phyloP scores from a whole-genome alignment of 2,329 filamentous ascomycete genomes.

The Didymella sp. region DNA sequence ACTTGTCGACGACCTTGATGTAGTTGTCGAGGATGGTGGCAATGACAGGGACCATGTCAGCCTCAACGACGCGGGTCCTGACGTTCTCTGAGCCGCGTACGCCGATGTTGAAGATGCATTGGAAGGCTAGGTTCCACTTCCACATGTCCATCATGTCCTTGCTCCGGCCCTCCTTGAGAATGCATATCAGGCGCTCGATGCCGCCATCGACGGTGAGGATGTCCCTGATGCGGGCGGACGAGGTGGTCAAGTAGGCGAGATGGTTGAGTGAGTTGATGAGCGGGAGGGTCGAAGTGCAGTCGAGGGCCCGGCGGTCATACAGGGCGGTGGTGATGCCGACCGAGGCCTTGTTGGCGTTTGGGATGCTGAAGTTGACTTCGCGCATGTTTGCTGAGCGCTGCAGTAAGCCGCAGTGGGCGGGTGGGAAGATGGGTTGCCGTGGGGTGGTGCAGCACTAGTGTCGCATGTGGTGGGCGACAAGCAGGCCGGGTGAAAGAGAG shows the following conservation, averaged over 20 bases:
- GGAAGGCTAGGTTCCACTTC: conserved; percentile 99
- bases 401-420: conserved; percentile 22
- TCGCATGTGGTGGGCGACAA: conserved; percentile 40
- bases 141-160: conserved; percentile 99
- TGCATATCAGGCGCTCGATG: conserved; percentile 94
- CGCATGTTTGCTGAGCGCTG: conserved; percentile 72
- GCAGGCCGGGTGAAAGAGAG: conserved; percentile 17
- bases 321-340: conserved; percentile 98
- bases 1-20: conserved; percentile 93
- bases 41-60: conserved; percentile 98
- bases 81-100: conserved; percentile 94
- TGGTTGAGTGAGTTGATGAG: conserved; percentile 99
- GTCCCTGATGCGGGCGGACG: conserved; percentile 94
- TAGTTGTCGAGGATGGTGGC: conserved; percentile 98
- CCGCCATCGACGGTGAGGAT: conserved; percentile 98
- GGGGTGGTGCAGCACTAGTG: conserved; percentile 43
- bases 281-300: conserved; percentile 96
- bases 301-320: conserved; percentile 95
- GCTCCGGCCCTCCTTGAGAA: conserved; percentile 94
- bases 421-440: conserved; percentile 22
- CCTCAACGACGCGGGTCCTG: conserved; percentile 93
- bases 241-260: conserved; percentile 96
- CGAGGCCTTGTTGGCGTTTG: conserved; percentile 98
- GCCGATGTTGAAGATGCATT: conserved; percentile 98
- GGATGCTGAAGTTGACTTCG: conserved; percentile 99